Conservation (phyloP, 2,329 filamentous ascomycete species). For the Trichoderma endophyticum region DNA sequence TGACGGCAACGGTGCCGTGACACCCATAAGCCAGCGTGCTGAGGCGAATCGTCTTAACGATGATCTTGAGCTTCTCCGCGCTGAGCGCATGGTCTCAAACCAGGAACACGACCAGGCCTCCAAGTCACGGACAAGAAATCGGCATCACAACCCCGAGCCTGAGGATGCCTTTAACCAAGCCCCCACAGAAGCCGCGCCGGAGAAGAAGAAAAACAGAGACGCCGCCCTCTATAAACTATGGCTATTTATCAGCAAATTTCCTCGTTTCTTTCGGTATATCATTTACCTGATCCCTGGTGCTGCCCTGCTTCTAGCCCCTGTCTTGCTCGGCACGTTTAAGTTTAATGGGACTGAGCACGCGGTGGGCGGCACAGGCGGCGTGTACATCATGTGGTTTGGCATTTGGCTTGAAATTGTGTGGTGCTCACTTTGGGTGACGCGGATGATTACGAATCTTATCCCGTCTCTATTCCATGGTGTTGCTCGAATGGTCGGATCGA, state of each 20-base stretch:
- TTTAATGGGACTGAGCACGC: conserved; percentile 41
- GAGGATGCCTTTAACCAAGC: conserved; percentile 47
- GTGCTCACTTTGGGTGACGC: conserved; percentile 80
- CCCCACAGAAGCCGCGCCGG: conserved; percentile 26
- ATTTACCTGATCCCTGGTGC: conserved; percentile 48
- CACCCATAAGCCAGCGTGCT: conserved; percentile 31
- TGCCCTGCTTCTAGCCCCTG: conserved; percentile 44
- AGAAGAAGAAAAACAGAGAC: conserved; percentile 33
- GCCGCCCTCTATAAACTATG: conserved; percentile 41
- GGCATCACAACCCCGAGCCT: conserved; percentile 35
- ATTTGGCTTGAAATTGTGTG: conserved; percentile 95
- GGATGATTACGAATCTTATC: conserved; percentile 51
- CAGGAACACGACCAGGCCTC: conserved; percentile 36
- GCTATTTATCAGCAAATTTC: conserved; percentile 47
- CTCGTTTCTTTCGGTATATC: conserved; percentile 48
- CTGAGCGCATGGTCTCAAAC: conserved; percentile 45
- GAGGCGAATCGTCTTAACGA: conserved; percentile 43
- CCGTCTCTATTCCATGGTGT: conserved; percentile 47
- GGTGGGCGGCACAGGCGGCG: conserved; percentile 66
- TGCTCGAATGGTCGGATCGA: conserved; percentile 73
- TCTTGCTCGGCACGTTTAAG: conserved; percentile 43
- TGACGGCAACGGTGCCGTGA: conserved; percentile 22
- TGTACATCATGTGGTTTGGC: conserved; percentile 82
- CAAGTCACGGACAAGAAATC: conserved; percentile 27
- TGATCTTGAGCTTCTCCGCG: conserved; percentile 48